Evolutionary conservation across 768 basidiomycete species (phyloP).

Genomic region (Boletales sp.): DNA sequence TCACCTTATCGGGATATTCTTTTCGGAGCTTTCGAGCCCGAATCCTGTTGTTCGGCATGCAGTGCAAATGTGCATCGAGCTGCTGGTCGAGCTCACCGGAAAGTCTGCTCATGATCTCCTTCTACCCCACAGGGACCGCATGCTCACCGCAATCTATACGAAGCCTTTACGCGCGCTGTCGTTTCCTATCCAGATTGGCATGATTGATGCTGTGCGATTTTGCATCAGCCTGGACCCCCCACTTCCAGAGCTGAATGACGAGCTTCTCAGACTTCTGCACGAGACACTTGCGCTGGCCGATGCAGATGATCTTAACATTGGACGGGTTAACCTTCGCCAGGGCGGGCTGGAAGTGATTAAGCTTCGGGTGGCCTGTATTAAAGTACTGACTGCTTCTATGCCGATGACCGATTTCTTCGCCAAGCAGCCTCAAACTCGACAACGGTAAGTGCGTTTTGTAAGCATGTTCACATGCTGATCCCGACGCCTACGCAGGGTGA

Average conservation of each 20-base stretch:
- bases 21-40: conserved; percentile 84
- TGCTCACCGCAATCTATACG: conserved; percentile 88
- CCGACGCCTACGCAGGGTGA: conserved; percentile 55
- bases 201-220: conserved; percentile 96
- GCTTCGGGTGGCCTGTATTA: conserved; percentile 91
- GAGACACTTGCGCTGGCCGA: conserved; percentile 95
- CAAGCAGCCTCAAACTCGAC: conserved; percentile 77
- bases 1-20: conserved; percentile 78
- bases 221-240: conserved; percentile 88
- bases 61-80: conserved; percentile 73
- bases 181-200: conserved; percentile 93
- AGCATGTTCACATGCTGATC: neutral
- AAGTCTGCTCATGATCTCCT: conserved; percentile 77
- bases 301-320: conserved; percentile 85
- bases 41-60: conserved; percentile 83
- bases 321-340: conserved; percentile 73
- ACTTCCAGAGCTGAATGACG: conserved; percentile 88
- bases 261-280: conserved; percentile 84
- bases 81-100: conserved; percentile 71
- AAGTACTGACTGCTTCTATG: conserved; percentile 91
- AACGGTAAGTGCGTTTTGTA: conserved; percentile 52
- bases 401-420: conserved; percentile 91
- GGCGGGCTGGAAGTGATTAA: conserved; percentile 78
- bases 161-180: conserved; percentile 94
- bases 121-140: conserved; percentile 78